Evolutionary conservation across 805 yeast genomes (phyloP), one percentile per base, ranked within the genome.

Genomic region (Hanseniaspora lindneri): DNA sequence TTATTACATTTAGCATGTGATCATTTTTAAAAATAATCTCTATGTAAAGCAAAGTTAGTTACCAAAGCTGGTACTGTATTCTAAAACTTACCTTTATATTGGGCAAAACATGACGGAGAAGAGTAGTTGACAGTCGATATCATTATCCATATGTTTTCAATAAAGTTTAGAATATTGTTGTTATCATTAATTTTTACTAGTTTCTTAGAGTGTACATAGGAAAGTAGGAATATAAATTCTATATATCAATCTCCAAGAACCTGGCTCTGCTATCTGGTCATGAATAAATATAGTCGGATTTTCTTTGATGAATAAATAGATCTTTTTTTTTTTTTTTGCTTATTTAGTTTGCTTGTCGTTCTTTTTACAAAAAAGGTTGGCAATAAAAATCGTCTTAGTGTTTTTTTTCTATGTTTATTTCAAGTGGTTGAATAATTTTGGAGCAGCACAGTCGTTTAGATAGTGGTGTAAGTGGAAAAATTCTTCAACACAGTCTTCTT

Each of bases 401-500:
- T 39, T 6, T 17, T 9, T 25, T 28, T 25, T 17, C 21, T 27
- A 11, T 33, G 49, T 54, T 67, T 77, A 87, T 69, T 84, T 85
- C 69, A 87, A 78, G 70, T 81, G 83, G 73, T 76, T 70, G 74
- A 88, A 85, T 66, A 88, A 73, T 67, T 78, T 81, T 69, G 95
- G 95, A 54, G 94, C 86, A 65, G 81, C 86, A 72, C 94, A 79
- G 65, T 84, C 92, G 69, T 85, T 86, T 60, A 88, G 58, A 72
- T 94, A 85, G 69, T 89, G 96, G 67, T 86, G 86, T 66, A 88
- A 74, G 70, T 92, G 97, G 86, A 89, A 89, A 68, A 83, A 89
- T 70, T 89, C 98, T 70, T 89, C 97, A 54, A 89, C 82, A 75
- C 98, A 89, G 70, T 89, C 96, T 73, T 89, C 98, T 71, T 89